Evolutionary conservation across 805 yeast species (phyloP), one percentile per base, ranked within the genome.

Genomic region (Wickerhamomyces xylosicus): DNA sequence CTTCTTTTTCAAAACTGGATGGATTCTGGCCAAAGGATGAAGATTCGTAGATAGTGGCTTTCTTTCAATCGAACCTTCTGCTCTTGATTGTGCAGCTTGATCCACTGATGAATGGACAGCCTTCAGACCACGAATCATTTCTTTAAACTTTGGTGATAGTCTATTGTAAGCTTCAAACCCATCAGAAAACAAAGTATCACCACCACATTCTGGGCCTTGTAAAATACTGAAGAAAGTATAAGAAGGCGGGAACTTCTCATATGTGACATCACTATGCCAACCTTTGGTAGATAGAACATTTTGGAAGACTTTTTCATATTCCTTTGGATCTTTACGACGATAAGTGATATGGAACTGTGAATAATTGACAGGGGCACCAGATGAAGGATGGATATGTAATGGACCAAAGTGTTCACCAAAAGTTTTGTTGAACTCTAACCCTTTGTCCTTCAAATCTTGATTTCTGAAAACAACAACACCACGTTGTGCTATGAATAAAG

Each of bases 181-280:
- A 52, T 80, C 85, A 15, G 84, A 72, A 53, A 80, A 83, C 35
- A 80, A 62, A n/a, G 85, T 83, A 56, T 83, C 92, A 44, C 92
- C 92, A 39, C 90, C 87, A 33, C 75, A 57, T 18, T 69, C 74
- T 20, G 77, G 77, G 28, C 68, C 66, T 42, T 79, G 82, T 36
- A 80, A 62, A 41, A 79, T 74, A 16, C 74, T 66, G 51, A 83
- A 77, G 44, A 79, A 71, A 0, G 94, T 82, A 41, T 72, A 64
- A 14, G 82, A 82, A 14, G 89, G 83, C 7, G 87, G 82, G 56
- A 78, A 85, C 41, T 67, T 66, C 56, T 81, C 89, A 55, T 78
- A 82, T 25, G 85, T 71, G 32, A 79, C 81, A 56, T 82, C 92
- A 3, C 84, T 72, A 58, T 82, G 90, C 79, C 84, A 82, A 6